Conservation (phyloP, 306 rosid species). For the Sicyos baderoa region DNA sequence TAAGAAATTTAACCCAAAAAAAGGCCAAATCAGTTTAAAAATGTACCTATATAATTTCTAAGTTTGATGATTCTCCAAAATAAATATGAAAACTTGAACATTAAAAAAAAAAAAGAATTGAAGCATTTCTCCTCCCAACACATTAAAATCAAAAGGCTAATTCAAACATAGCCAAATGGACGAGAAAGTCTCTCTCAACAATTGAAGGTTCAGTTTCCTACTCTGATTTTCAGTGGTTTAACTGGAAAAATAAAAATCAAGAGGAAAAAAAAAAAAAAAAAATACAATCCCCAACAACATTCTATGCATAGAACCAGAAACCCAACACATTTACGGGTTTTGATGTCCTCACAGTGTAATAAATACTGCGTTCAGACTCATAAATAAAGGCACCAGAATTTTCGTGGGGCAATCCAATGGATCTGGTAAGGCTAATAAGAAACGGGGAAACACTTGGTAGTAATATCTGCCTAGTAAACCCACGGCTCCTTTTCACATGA, state of each 20-base stretch:
- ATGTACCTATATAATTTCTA: background rate
- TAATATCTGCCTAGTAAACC: background rate
- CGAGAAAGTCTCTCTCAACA: background rate
- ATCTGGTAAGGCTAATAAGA: slow-evolving; percentile 7
- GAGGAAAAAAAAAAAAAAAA: background rate
- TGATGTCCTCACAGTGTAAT: slow-evolving; percentile 3
- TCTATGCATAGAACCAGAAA: slow-evolving; percentile 4
- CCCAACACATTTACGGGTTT: background rate
- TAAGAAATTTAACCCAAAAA: too few relatives aligned
- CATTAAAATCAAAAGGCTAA: background rate
- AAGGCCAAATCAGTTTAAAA: background rate
- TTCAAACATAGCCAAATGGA: background rate
- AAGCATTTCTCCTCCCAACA: slow-evolving; percentile 1
- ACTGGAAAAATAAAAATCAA: background rate
- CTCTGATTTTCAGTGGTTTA: background rate
- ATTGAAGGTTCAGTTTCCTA: background rate
- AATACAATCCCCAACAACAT: background rate
- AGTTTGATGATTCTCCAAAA: background rate
- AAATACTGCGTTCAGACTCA: slow-evolving; percentile 17
- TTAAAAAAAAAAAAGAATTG: background rate
- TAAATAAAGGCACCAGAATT: slow-evolving; percentile 20
- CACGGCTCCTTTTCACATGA: slow-evolving; percentile 5
- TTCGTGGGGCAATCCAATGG: slow-evolving; percentile 1
- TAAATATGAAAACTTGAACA: background rate
- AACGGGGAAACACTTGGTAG: slow-evolving; percentile 9